Evolutionary conservation across 495 filamentous ascomycete genomes (phyloP).

Genomic region (Hyaloscypha bicolor): DNA sequence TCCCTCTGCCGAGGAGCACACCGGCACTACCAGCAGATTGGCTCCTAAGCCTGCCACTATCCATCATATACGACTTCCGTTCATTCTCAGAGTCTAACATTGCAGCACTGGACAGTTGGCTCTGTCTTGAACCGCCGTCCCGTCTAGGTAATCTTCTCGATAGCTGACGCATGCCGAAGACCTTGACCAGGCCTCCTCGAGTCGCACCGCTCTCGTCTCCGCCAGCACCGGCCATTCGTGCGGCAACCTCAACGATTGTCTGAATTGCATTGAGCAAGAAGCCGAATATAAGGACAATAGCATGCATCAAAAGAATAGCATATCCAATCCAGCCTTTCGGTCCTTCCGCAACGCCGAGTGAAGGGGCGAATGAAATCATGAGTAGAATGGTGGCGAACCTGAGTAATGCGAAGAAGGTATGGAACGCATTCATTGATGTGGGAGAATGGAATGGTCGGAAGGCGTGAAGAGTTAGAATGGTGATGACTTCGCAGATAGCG

Average conservation of each 20-base stretch:
- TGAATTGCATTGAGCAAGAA: slow-evolving; percentile 93
- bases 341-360: slow-evolving; percentile 72
- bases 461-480: slow-evolving; percentile 83
- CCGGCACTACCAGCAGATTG: slow-evolving; percentile 80
- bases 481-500: slow-evolving; percentile 91
- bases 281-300: slow-evolving; percentile 83
- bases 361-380: slow-evolving; percentile 85
- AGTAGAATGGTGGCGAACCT: slow-evolving; percentile 80
- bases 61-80: slow-evolving; percentile 63
- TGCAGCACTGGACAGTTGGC: slow-evolving; percentile 76
- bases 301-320: slow-evolving; percentile 84
- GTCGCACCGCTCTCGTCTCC: slow-evolving; percentile 72
- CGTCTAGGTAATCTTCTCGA: slow-evolving; percentile 71
- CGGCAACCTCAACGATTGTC: slow-evolving; percentile 83
- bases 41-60: slow-evolving; percentile 71
- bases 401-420: slow-evolving; percentile 78
- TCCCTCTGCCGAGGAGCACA: slow-evolving; percentile 63
- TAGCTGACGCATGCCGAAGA: slow-evolving; percentile 91
- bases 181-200: slow-evolving; percentile 85
- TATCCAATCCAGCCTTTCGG: slow-evolving; percentile 95
- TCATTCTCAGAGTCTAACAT: slow-evolving; percentile 71
- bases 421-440: slow-evolving; percentile 98
- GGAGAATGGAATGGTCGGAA: slow-evolving; percentile 88
- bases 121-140: slow-evolving; percentile 63
- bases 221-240: slow-evolving; percentile 78